Conservation (phyloP, 805 yeast species). For the Nakazawaea wickerhamii region DNA sequence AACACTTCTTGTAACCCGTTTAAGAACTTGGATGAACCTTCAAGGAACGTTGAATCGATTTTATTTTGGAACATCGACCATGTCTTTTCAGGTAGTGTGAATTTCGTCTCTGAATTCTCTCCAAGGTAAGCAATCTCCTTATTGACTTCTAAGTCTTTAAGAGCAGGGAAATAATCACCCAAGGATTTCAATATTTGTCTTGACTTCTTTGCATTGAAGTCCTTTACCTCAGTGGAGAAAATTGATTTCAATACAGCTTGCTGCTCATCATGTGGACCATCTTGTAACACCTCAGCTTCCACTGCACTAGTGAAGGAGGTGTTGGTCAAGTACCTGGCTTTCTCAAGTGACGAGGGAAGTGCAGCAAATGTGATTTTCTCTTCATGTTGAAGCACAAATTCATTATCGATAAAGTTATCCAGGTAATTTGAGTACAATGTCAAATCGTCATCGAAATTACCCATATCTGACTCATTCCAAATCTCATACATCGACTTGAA, state of each 20-base stretch:
- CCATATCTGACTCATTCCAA: conserved; percentile 59
- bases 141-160: conserved; percentile 45
- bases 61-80: conserved; percentile 33
- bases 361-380: conserved; percentile 35
- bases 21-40: conserved; percentile 41
- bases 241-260: conserved; percentile 47
- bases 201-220: conserved; percentile 42
- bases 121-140: conserved; percentile 50
- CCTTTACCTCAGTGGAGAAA: conserved; percentile 46
- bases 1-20: conserved; percentile 35
- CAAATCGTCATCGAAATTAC: conserved; percentile 18
- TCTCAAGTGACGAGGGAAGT: conserved; percentile 73
- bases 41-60: conserved; percentile 34
- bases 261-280: conserved; percentile 20
- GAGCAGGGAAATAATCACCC: conserved; percentile 47
- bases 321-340: conserved; percentile 35
- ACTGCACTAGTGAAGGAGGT: conserved; percentile 37
- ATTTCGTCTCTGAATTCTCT: conserved; percentile 45
- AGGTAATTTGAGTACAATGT: conserved; percentile 36
- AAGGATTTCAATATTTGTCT: conserved; percentile 38
- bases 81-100: conserved; percentile 51
- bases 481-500: conserved; percentile 46
- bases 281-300: conserved; percentile 15
- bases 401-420: conserved; percentile 44
- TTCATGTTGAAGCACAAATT: conserved; percentile 30